Conservation (phyloP, 225 moss, liverwort and hornwort genomes). For the Lunularia cruciata region DNA sequence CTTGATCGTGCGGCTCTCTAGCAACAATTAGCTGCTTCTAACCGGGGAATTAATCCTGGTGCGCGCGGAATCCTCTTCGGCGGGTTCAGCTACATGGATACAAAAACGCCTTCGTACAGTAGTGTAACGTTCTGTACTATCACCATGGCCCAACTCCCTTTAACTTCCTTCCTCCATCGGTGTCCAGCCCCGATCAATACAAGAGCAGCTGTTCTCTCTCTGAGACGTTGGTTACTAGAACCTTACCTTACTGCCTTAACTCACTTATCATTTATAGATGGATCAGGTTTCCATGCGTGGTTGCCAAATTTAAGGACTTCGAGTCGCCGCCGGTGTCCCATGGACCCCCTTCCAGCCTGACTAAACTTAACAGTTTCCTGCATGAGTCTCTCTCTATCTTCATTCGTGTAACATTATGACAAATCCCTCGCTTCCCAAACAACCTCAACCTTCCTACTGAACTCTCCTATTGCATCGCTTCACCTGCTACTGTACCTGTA, state of each 20-base stretch:
- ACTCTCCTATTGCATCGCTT: neutral
- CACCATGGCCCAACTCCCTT: no score
- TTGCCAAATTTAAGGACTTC: neutral
- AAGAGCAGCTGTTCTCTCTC: conserved; percentile 12
- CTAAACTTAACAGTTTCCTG: conserved; percentile 12
- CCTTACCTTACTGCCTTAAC: neutral
- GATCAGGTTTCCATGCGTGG: neutral
- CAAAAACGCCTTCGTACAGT: conserved; percentile 11
- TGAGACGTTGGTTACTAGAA: neutral
- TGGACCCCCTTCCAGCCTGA: neutral
- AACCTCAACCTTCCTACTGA: neutral
- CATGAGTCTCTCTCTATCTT: conserved; percentile 14
- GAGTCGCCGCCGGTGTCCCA: neutral
- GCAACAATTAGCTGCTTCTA: no score
- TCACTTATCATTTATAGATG: neutral
- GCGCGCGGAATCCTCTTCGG: no score
- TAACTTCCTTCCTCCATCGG: conserved; percentile 7
- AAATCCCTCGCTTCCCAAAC: neutral
- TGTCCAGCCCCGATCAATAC: neutral
- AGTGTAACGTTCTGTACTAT: no score
- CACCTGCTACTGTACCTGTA: no score
- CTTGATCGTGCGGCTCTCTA: no score
- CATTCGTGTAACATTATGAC: conserved; percentile 22
- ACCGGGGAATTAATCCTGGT: no score
- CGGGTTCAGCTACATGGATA: neutral